Base-by-base conservation (phyloP, 2,329 filamentous ascomycete genomes). In the Fusarium nygamai region DNA sequence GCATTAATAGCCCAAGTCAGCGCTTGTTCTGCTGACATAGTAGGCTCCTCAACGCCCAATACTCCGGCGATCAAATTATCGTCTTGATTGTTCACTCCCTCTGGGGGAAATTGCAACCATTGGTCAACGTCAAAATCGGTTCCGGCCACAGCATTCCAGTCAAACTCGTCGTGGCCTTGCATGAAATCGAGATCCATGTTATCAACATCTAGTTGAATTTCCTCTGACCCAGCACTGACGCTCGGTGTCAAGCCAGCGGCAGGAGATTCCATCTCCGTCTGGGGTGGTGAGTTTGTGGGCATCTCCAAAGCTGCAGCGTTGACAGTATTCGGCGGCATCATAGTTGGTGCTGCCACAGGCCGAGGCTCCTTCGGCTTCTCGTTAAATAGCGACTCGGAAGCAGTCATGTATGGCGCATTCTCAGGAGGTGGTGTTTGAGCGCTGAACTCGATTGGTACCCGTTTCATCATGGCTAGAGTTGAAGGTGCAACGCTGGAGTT, bases 81-180 rank as follows among this genome's bases (percentile, higher is more conserved):
- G n/a, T 83, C 84, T 13, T 78, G 76, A 41, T 80, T 81, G 67
- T 82, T 84, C 17, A 83, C 83, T 12, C 84, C 86, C 57, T 89
- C 88, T 4, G 84, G 84, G 11, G 88, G 88, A 70, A 89, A 90
- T 67, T 90, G 86, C 29, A 90, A 82, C 87, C 88, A 90, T 74
- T 90, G 87, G 65, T 89, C 88, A 61, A 90, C 88, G 63, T 90
- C 88, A 67, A 90, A 86, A 69, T 88, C 88, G 14, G 86, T 85
- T 11, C 85, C 86, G 22, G 86, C 82, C 8, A 88, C 82, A 27
- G 85, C 85, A 71, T 87, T 86, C 87, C 87, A 89, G 72, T 89
- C 87, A 64, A 89, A 87, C 59, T 86, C 86, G 51, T 86, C 85
- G 57, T 85, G 84, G 36, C 83, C 83, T 61, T 84, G 82, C 76